Evolutionary conservation across 805 yeast genomes (phyloP).

Genomic region (Geotrichum ghanense): DNA sequence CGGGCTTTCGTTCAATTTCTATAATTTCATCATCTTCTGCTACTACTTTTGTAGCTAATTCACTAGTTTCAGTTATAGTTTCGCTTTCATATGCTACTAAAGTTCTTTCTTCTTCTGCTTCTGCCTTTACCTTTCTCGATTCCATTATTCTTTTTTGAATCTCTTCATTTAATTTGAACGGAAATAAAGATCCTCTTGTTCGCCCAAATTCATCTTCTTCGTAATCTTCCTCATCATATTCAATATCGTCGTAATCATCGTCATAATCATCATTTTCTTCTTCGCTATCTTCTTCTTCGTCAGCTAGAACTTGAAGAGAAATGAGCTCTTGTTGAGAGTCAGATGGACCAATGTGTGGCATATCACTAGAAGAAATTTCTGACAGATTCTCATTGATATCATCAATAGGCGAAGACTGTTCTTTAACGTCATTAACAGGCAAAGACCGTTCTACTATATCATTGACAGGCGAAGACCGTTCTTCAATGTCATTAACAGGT

Average conservation of each 20-base stretch:
- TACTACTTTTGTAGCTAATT: neutral
- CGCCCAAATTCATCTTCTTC: slow-evolving; percentile 26
- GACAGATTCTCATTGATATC: too few relatives aligned
- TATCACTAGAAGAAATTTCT: too few relatives aligned
- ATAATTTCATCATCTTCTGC: neutral
- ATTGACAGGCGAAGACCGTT: too few relatives aligned
- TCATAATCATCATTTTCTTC: slow-evolving; percentile 35
- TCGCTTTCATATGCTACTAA: neutral
- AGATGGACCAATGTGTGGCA: too few relatives aligned
- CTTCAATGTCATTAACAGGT: too few relatives aligned
- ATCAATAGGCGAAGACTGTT: too few relatives aligned
- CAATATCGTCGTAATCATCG: slow-evolving; percentile 34
- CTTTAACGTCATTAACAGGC: too few relatives aligned
- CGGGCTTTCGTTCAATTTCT: neutral
- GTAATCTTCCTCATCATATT: slow-evolving; percentile 27
- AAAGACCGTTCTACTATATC: too few relatives aligned
- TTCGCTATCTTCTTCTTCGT: slow-evolving; percentile 13
- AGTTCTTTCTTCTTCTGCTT: neutral
- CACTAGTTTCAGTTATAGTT: neutral
- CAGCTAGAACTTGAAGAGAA: slow-evolving; percentile 19
- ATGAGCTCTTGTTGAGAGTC: slow-evolving; percentile 18
- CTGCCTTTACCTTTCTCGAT: neutral
- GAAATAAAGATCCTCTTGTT: slow-evolving; percentile 26
- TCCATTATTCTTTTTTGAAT: neutral
- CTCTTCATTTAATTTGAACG: slow-evolving; percentile 10